phyloP scores from a whole-genome alignment of 1,139 yeast species.

The Zhuliangozyma blackwelliae region DNA sequence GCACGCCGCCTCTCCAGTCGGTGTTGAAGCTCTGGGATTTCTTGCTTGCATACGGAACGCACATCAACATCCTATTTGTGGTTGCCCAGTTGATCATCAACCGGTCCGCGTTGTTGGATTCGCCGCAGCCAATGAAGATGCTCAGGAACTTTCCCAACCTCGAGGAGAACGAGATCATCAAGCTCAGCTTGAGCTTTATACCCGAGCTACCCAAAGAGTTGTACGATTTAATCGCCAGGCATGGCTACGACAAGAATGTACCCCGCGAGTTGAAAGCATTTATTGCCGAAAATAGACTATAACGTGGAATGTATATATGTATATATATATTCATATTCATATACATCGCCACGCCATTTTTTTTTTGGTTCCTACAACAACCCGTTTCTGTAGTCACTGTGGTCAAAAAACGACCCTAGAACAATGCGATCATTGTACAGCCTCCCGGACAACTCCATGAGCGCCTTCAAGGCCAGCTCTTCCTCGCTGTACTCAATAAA shows the following conservation, averaged over 20 bases:
- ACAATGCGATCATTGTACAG: conserved; percentile 68
- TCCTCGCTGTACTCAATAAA: conserved; percentile 59
- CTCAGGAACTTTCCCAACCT: conserved; percentile 70
- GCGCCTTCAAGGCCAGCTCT: conserved; percentile 53
- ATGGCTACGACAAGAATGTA: conserved; percentile 58
- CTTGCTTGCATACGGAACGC: conserved; percentile 85
- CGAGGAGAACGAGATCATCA: conserved; percentile 71
- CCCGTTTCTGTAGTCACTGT: conserved; percentile 46
- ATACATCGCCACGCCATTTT: neutral
- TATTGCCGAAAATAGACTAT: conserved; percentile 5
- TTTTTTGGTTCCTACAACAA: conserved; percentile 11
- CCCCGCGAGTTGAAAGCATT: conserved; percentile 33
- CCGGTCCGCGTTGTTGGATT: conserved; percentile 53
- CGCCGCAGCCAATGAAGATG: conserved; percentile 69
- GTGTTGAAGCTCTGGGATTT: conserved; percentile 86
- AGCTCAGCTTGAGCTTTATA: conserved; percentile 74
- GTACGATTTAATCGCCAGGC: conserved; percentile 67
- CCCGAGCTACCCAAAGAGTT: conserved; percentile 68
- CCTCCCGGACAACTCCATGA: conserved; percentile 63
- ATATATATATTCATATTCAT: neutral
- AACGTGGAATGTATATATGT: neutral
- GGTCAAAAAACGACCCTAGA: conserved; percentile 60
- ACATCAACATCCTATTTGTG: conserved; percentile 77
- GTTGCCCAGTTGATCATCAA: conserved; percentile 79
- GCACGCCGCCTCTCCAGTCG: conserved; percentile 80